These are phyloP conservation scores for Datisca glomerata DNA, from an alignment of 306 rosid genomes.

Conservation along the genomic window DNA sequence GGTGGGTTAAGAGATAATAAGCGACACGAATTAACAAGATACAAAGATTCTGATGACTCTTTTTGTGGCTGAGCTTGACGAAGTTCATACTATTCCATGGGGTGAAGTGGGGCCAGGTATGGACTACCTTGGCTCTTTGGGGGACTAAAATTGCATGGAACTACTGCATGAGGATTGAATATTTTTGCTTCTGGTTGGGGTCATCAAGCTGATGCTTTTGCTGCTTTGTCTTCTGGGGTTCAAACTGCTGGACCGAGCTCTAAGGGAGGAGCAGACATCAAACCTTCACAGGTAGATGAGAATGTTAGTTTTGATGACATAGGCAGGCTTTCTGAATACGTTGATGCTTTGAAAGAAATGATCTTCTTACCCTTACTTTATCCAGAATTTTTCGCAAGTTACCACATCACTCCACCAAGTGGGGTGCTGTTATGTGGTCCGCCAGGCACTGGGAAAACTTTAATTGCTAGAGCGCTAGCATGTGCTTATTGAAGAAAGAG, in stretches of 20 bases:
- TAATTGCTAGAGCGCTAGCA: conserved; percentile 95
- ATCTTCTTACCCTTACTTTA: conserved; percentile 88
- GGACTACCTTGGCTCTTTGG: conserved; percentile 96
- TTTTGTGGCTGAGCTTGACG: conserved; percentile 93
- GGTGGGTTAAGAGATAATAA: conserved; percentile 87
- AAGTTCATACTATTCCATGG: conserved; percentile 94
- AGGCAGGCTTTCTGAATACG: conserved; percentile 87
- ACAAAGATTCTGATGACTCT: conserved; percentile 98
- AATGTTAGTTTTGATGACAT: conserved; percentile 88
- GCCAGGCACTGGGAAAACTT: conserved; percentile 96
- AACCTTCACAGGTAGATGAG: conserved; percentile 95
- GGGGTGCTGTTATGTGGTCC: conserved; percentile 97
- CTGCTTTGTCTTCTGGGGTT: conserved; percentile 77
- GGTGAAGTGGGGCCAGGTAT: conserved; percentile 76
- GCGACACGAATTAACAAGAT: conserved; percentile 71
- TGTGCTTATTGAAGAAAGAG: too few relatives aligned
- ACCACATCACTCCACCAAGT: conserved; percentile 95
- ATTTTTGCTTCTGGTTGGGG: conserved; percentile 99
- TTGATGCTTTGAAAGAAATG: conserved; percentile 95
- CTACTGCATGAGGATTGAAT: conserved; percentile 85
- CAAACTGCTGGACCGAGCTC: conserved; percentile 99
- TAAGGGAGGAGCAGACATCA: conserved; percentile 98
- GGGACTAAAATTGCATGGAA: conserved; percentile 81
- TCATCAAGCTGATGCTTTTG: conserved; percentile 86
- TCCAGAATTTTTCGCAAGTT: conserved; percentile 95